phyloP scores from a whole-genome alignment of 495 filamentous ascomycete genomes.

The Neurospora tetrasperma region DNA sequence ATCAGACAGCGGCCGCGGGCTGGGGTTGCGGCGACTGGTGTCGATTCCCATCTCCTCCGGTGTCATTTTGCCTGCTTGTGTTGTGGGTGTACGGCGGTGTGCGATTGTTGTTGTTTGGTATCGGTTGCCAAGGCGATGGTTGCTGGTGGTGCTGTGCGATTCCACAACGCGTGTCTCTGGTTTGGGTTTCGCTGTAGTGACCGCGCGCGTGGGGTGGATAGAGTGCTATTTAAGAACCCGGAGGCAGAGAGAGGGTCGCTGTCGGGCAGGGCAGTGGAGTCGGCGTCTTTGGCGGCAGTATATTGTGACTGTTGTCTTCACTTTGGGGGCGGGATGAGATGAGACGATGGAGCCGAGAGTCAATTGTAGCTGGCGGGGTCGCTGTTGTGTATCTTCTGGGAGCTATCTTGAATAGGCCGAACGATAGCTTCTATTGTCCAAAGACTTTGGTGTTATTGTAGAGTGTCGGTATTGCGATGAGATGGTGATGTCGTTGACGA shows the following conservation, averaged over 20 bases:
- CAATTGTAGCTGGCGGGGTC: background rate
- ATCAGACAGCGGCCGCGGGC: slow-evolving; percentile 70
- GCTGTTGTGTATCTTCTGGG: background rate
- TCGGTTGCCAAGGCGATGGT: background rate
- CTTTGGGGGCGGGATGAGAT: background rate
- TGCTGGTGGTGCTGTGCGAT: background rate
- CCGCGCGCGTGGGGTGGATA: background rate
- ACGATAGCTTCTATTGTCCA: background rate
- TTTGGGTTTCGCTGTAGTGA: background rate
- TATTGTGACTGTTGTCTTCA: background rate
- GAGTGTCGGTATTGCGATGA: background rate
- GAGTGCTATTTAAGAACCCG: background rate
- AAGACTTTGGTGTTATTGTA: background rate
- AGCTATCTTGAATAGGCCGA: background rate
- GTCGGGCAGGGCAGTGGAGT: background rate
- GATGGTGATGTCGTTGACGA: background rate
- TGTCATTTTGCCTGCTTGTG: background rate
- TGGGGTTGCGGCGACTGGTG: slow-evolving; percentile 68
- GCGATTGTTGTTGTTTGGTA: background rate
- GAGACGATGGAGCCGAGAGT: background rate
- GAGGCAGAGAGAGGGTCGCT: background rate
- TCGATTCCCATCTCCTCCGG: slow-evolving; percentile 55
- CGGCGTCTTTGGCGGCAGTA: background rate
- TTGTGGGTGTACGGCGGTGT: background rate
- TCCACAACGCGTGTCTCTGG: background rate